Evolutionary conservation across 768 basidiomycete species (phyloP), one percentile per base, ranked within the genome.

Genomic region (Termitomyces sp.): DNA sequence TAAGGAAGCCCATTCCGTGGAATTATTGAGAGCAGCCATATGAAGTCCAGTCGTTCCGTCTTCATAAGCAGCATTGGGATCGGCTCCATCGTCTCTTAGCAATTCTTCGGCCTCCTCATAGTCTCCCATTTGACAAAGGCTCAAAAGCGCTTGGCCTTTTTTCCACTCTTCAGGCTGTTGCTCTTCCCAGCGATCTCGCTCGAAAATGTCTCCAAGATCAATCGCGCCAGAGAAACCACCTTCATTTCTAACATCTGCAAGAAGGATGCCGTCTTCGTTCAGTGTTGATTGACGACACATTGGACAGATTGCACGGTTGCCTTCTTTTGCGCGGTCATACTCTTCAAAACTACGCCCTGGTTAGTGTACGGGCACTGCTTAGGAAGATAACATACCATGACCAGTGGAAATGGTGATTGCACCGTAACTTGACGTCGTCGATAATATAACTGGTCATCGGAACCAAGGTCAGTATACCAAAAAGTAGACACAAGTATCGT

Each of bases 11-110:
- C 57, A 58, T 33, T 58, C 47, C 11, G 49, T 46, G 3, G 52
- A 10, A 38, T 58, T 58, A 43, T 58, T 58, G 38, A 54, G 28
- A 49, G 57, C 57, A 35, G 57, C 57, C 52, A 58, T 57, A 28
- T 61, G 60, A 36, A 61, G 57, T 18, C 60, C 60, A n/a, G 60
- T 60, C 22, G 52, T 60, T 50, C 60, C 60, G 10, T 60, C 60
- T 35, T 58, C 51, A 41, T 55, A 61, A 11, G 47, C 52, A 30
- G 52, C 52, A 58, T 61, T 51, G 6, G 60, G 60, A 46, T 54
- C 52, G 10, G 22, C 46, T 20, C 56, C 56, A 3, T 55, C 41
- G 8, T 61, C 60, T 18, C 24, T 54, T 16, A 61, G 18, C 33
- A 60, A 44, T 38, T 45, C 47, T 46, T 60, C 60, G 6, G 60